Conservation (phyloP, 116 monocot species). For the Cymodocea nodosa region DNA sequence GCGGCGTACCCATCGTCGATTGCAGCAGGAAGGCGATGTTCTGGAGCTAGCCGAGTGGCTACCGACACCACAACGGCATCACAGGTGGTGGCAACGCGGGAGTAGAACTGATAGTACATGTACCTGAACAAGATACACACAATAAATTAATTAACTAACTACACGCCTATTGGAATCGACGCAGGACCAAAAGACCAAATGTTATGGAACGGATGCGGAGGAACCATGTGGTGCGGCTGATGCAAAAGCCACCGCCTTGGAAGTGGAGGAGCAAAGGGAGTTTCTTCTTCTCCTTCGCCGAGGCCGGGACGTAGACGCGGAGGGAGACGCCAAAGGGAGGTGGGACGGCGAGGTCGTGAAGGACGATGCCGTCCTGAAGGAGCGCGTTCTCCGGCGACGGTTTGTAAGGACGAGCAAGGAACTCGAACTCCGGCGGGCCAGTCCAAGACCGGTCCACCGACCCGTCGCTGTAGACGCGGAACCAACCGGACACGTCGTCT, state of each 20-base stretch:
- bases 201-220: too few species aligned
- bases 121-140: conserved; percentile 5
- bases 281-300: neutral
- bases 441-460: conserved; percentile 32
- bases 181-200: too few species aligned
- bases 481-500: conserved; percentile 29
- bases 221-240: conserved; percentile 31
- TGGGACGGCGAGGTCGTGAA: conserved; percentile 29
- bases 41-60: conserved; percentile 64
- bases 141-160: neutral
- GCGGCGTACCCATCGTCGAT: conserved; percentile 26
- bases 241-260: conserved; percentile 88
- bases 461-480: conserved; percentile 26
- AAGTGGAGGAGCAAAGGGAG: conserved; percentile 63
- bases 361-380: conserved; percentile 1
- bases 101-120: conserved; percentile 80
- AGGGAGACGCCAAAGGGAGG: conserved; percentile 36
- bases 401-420: conserved; percentile 12
- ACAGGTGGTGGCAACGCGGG: conserved; percentile 41
- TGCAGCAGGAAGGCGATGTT: conserved; percentile 66
- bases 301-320: conserved; percentile 47
- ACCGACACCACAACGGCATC: conserved; percentile 44
- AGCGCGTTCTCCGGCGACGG: conserved; percentile 3
- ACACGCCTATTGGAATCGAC: too few species aligned
- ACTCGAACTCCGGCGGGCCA: conserved; percentile 19